Percentiles rank a stretch among this genome's conserved stretches.
These are phyloP conservation scores for Amanita polypyramis DNA, from an alignment of 768 basidiomycete genomes.

Conservation along the genomic window DNA sequence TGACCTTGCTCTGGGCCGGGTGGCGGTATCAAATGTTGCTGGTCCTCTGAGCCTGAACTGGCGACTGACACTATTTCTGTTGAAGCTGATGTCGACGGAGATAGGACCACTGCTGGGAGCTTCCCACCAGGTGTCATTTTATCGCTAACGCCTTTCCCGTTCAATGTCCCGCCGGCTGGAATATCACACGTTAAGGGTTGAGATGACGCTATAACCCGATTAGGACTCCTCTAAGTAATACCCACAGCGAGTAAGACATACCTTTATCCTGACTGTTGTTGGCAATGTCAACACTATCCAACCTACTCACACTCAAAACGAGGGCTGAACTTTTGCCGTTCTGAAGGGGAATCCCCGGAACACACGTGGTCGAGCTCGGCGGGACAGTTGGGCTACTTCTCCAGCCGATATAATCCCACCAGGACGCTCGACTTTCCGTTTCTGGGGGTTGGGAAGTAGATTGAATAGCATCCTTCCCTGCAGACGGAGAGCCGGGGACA, in stretches of 20 bases:
- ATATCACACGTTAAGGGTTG: no score
- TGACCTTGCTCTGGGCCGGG: background rate
- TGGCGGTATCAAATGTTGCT: no score
- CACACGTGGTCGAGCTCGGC: background rate
- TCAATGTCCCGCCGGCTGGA: no score
- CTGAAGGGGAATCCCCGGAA: background rate
- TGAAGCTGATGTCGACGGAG: no score
- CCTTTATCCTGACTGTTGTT: background rate
- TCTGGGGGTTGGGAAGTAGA: background rate
- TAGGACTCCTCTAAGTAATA: no score
- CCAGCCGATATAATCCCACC: slow-evolving; percentile 8
- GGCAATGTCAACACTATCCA: background rate
- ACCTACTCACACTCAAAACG: background rate
- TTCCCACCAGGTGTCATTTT: no score
- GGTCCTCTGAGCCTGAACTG: no score
- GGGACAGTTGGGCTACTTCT: background rate
- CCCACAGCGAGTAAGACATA: background rate
- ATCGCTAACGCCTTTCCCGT: no score
- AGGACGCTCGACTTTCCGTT: background rate
- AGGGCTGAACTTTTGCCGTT: background rate
- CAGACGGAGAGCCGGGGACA: background rate
- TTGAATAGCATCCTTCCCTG: background rate
- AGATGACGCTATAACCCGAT: no score
- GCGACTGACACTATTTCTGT: no score
- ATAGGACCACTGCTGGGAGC: no score